These are phyloP conservation scores for Trichophyton simii DNA, from an alignment of 2,329 filamentous ascomycete species.

Conservation along the genomic window DNA sequence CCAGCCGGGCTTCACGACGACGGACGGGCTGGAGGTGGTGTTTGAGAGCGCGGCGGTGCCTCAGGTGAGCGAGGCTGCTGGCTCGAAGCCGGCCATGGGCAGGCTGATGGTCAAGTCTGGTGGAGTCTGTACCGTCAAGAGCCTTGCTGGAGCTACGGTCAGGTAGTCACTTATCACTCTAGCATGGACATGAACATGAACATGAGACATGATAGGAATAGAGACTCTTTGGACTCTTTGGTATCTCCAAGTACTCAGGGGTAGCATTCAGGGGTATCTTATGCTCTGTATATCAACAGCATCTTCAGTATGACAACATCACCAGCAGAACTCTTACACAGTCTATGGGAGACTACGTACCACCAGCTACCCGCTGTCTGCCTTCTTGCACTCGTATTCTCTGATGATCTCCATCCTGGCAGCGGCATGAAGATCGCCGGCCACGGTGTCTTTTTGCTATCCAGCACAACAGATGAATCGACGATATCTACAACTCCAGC, in stretches of 20 bases:
- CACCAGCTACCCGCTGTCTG: not conserved
- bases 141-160: conserved; percentile 66
- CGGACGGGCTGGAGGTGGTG: conserved; percentile 62
- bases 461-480: too few relatives aligned
- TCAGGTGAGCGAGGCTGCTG: conserved; percentile 55
- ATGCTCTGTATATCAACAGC: too few relatives aligned
- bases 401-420: not conserved
- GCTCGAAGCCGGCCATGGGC: conserved; percentile 42
- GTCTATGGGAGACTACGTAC: not conserved
- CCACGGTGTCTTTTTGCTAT: too few relatives aligned
- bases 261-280: too few relatives aligned
- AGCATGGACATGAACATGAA: too few relatives aligned
- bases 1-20: conserved; percentile 93
- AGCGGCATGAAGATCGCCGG: too few relatives aligned
- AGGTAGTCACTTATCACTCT: conserved; percentile 42
- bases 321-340: not conserved
- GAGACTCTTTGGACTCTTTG: not conserved
- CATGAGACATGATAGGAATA: not conserved
- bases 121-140: conserved; percentile 71
- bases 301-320: too few relatives aligned
- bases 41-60: conserved; percentile 73
- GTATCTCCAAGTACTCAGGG: not conserved
- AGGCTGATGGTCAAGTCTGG: conserved; percentile 63
- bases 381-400: not conserved
- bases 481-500: too few relatives aligned